These are phyloP conservation scores for Yamadazyma sp. DNA, from an alignment of 805 yeast genomes.

Conservation along the genomic window DNA sequence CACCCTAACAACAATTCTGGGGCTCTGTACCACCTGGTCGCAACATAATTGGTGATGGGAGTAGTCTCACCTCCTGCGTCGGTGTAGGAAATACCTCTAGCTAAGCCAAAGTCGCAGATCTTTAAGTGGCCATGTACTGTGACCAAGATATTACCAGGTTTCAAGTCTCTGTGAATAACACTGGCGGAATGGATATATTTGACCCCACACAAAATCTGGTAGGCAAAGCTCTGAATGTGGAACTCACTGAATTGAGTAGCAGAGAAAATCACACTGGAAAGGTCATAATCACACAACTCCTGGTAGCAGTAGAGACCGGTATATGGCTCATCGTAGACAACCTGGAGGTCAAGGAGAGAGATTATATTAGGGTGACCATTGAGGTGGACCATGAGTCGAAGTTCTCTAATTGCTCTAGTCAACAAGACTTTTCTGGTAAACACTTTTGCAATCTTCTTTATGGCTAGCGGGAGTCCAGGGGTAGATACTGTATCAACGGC, in stretches of 20 bases:
- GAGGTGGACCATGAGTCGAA: conserved; percentile 76
- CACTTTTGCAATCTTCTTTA: conserved; percentile 76
- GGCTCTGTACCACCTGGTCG: conserved; percentile 94
- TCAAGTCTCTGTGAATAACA: conserved; percentile 88
- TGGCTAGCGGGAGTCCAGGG: conserved; percentile 50
- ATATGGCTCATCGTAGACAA: conserved; percentile 62
- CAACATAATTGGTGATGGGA: conserved; percentile 77
- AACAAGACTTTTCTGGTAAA: conserved; percentile 65
- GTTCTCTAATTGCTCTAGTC: conserved; percentile 80
- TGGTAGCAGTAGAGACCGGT: conserved; percentile 90
- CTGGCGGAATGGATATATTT: conserved; percentile 90
- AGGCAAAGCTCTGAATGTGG: conserved; percentile 72
- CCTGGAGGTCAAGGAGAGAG: conserved; percentile 69
- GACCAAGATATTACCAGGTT: conserved; percentile 86
- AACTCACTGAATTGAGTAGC: conserved; percentile 77
- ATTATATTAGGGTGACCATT: conserved; percentile 86
- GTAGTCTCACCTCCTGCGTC: conserved; percentile 18
- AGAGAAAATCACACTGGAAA: conserved; percentile 78
- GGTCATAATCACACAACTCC: conserved; percentile 79
- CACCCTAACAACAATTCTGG: conserved; percentile 71
- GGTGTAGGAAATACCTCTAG: conserved; percentile 62
- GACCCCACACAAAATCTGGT: conserved; percentile 83
- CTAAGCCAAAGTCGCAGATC: conserved; percentile 92
- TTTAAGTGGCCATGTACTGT: conserved; percentile 72
- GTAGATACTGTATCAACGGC: conserved; percentile 51